These are phyloP conservation scores for Boletus sensibilis DNA, from an alignment of 768 basidiomycete species.

Conservation along the genomic window DNA sequence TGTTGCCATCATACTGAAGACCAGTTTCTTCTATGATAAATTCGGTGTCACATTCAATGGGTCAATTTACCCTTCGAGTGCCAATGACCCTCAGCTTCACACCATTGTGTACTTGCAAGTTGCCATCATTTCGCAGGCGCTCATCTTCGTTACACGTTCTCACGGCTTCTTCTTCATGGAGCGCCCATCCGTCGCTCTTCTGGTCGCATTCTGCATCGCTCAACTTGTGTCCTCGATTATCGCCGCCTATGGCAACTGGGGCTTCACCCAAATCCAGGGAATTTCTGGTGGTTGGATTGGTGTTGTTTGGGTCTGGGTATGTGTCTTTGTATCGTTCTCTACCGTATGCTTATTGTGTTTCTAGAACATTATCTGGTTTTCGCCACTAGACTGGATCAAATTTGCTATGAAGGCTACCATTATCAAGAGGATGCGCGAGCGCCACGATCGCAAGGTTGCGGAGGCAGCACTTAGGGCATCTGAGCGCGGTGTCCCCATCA, in stretches of 20 bases:
- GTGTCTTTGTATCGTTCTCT: conserved; percentile 27
- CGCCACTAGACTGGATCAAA: conserved; percentile 94
- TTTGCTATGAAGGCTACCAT: conserved; percentile 94
- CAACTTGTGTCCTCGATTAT: conserved; percentile 96
- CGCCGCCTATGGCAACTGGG: conserved; percentile 90
- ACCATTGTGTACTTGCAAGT: conserved; percentile 94
- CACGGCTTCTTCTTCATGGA: conserved; percentile 98
- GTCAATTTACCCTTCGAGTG: conserved; percentile 21
- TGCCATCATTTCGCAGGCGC: conserved; percentile 97
- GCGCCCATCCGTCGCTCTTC: conserved; percentile 83
- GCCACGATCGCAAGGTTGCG: conserved; percentile 44
- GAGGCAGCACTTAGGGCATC: conserved; percentile 38
- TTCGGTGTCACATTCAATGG: conserved; percentile 66
- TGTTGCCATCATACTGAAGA: conserved; percentile 81
- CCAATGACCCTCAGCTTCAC: conserved; percentile 75
- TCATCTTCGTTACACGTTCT: conserved; percentile 95
- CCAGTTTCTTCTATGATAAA: conserved; percentile 84
- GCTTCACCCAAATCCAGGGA: conserved; percentile 79
- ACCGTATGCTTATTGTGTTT: conserved; percentile 8
- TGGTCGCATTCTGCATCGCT: conserved; percentile 88
- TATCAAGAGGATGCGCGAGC: conserved; percentile 79
- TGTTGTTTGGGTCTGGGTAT: conserved; percentile 94
- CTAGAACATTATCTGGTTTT: conserved; percentile 94
- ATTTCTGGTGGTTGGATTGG: conserved; percentile 96
- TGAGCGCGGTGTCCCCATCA: conserved; percentile 60